Evolutionary conservation across 148 eudicot genomes (phyloP), one percentile per base, ranked within the genome.

Genomic region (Nepenthes gracilis): DNA sequence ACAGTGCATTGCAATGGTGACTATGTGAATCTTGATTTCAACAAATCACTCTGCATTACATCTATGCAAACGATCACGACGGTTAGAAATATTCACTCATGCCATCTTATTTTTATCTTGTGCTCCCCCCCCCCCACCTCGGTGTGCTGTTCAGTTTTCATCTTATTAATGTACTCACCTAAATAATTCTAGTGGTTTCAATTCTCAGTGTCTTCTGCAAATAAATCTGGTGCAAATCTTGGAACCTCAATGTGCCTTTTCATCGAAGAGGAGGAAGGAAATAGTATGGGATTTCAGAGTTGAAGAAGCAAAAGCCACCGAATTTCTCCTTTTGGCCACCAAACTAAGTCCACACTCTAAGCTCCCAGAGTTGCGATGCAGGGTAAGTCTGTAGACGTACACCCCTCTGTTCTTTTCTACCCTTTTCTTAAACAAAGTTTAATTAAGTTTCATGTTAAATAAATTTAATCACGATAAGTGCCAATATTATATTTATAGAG

Each of bases 11-110:
- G 78, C 72, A 50, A 65, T 35, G 64, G 52, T 9, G 64, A 74
- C 63, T 74, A 55, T 15, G 50, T 34, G 15, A 62, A 65, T 53
- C 52, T 69, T 36, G 67, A 65, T 33, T 60, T 34, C 13, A 74
- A 70, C 33, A 70, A 74, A 36, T 50, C 67, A 3, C 43, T 48
- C 4, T 72, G 76, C 35, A 33, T 67, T 0, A 2, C 51, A 12
- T n/a, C 59, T 57, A 58, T 72, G 35, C 50, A 50, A 13, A 32
- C 59, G 55, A 57, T 72, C 9, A 12, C 54, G 35, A 9, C 34
- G 38, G 75, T 71, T 13, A 55, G 64, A 33, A 36, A 2, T 9
- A 35, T 35, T 49, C 32, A 35, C 8, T 48, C 14, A 11, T 54
- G 23, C 9, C 23, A 45, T 23, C 33, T 34, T 8, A 54, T 2